These are phyloP conservation scores for Castanea sativa DNA, from an alignment of 306 rosid species.

Conservation along the genomic window DNA sequence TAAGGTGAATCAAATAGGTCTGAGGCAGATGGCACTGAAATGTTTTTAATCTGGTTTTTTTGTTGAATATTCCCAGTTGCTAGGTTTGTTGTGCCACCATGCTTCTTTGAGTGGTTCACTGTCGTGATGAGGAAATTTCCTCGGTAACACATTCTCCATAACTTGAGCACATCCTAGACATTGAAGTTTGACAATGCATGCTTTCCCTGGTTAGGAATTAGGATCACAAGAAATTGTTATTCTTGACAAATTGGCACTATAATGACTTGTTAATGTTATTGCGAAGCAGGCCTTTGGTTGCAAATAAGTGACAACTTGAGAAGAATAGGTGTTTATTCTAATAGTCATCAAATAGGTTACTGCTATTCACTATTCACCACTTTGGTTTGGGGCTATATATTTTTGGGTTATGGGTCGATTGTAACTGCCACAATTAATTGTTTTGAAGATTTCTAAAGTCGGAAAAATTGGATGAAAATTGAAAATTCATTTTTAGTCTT, in stretches of 20 bases:
- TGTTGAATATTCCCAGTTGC: too few species aligned
- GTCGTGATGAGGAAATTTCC: too few species aligned
- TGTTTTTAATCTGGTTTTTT: too few species aligned
- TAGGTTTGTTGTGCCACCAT: too few species aligned
- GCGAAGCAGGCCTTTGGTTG: background rate
- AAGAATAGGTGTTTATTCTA: too few species aligned
- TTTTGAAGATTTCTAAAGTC: background rate
- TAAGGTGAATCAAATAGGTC: too few species aligned
- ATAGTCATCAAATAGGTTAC: background rate
- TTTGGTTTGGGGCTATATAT: background rate
- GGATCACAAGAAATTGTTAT: background rate
- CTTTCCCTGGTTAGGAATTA: background rate
- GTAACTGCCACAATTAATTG: background rate
- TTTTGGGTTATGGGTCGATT: background rate
- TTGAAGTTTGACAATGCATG: too few species aligned
- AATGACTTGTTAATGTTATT: background rate
- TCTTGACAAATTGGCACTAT: background rate
- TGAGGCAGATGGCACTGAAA: too few species aligned
- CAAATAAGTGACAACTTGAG: background rate
- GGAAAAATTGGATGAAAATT: background rate
- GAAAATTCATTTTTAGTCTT: background rate
- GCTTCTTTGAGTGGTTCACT: too few species aligned
- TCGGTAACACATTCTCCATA: too few species aligned
- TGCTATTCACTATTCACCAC: background rate
- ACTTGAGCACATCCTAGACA: too few species aligned